Conservation (phyloP, 2,329 filamentous ascomycete genomes). For the Scedosporium dehoogii region DNA sequence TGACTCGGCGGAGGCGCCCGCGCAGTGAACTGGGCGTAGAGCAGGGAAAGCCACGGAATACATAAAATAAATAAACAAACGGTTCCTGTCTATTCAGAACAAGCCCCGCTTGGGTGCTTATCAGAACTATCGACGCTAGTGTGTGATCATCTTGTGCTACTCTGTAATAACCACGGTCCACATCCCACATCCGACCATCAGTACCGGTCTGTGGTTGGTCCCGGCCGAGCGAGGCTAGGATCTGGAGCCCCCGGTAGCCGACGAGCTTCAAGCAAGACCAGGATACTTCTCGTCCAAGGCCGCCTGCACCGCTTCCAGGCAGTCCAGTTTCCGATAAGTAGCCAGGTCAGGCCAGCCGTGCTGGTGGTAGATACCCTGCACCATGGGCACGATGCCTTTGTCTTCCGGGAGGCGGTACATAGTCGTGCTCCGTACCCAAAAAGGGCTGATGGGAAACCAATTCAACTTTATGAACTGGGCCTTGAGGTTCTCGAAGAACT, state of each 20-base stretch:
- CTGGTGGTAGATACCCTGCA: slow-evolving; percentile 14
- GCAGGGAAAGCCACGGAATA: too few relatives aligned
- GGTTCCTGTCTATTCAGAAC: too few relatives aligned
- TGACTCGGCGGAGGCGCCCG: too few relatives aligned
- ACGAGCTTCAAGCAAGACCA: not conserved
- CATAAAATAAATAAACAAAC: too few relatives aligned
- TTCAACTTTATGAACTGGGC: slow-evolving; percentile 13
- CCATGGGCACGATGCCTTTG: slow-evolving; percentile 9
- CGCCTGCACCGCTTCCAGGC: slow-evolving; percentile 10
- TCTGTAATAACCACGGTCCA: too few relatives aligned
- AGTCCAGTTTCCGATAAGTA: slow-evolving; percentile 15
- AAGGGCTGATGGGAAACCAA: too few relatives aligned
- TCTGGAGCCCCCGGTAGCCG: not conserved
- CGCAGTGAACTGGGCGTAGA: too few relatives aligned
- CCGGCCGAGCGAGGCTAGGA: not conserved
- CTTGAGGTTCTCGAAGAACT: slow-evolving; percentile 18
- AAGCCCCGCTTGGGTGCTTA: too few relatives aligned
- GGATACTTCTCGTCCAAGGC: slow-evolving; percentile 3
- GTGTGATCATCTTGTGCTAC: too few relatives aligned
- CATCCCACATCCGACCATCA: too few relatives aligned
- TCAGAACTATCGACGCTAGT: too few relatives aligned
- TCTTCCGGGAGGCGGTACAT: not conserved
- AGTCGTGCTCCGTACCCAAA: slow-evolving; percentile 12
- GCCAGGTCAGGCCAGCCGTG: slow-evolving; percentile 16
- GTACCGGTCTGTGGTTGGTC: not conserved